Evolutionary conservation across 2,329 filamentous ascomycete genomes (phyloP), one percentile per base, ranked within the genome.

Genomic region (Cercospora sp.): DNA sequence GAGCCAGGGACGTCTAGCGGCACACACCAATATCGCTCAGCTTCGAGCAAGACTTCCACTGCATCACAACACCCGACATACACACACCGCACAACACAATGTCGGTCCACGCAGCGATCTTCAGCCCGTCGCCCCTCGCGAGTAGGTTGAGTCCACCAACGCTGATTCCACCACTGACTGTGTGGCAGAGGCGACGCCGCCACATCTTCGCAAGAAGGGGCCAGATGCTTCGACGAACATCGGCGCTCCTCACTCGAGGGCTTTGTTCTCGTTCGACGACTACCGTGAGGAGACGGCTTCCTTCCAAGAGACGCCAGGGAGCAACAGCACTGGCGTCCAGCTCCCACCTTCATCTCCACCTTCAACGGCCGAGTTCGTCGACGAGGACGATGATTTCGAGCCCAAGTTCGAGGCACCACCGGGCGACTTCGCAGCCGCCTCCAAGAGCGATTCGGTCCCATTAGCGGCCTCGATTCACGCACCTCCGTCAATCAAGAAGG

Each of bases 141-240:
- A 61, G 59, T 48, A 61, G 23, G 36, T 39, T 31, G 36, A 33
- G 33, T 12, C 26, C 26, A 31, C 12, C 20, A 5, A 45, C 53
- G 28, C 28, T 18, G 30, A 13, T n/a, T 13, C 16, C n/a, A 16
- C 28, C 45, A 42, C 61, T 64, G 31, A 64, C 61, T 20, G 6
- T 13, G 9, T 28, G 6, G 7, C 45, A 55, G 48, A 55, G n/a
- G 30, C 30, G 26, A n/a, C 18, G 2, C 61, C 61, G 61, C 61
- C 61, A 26, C 61, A 64, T 36, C 61, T 64, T 16, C 61, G 61
- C 61, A 55, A 39, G 61, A 64, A 64, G 48, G 26, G 20, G 23
- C 18, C 13, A 12, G 42, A 20, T 30, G 39, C 1, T 53, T 51
- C 60, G n/a, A 33, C 13, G 1, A 33, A 58, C 6, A 18, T 31